Conservation (phyloP, 139 green algal species). For the Chlorella sp. region DNA sequence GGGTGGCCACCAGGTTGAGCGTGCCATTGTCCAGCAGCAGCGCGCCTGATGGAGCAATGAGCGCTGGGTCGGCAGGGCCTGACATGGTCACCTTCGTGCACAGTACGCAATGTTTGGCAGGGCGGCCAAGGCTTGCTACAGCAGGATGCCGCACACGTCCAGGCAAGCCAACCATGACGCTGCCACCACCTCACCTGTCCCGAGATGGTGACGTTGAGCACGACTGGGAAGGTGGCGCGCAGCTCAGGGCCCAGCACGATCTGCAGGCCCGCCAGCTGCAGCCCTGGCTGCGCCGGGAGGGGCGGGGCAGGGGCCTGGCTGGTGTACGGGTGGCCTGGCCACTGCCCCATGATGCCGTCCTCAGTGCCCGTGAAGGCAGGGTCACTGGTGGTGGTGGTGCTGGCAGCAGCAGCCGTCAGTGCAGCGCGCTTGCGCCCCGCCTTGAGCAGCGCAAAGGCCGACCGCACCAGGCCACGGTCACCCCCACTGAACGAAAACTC, state of each 20-base stretch:
- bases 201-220: conserved; percentile 80
- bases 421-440: conserved; percentile 31
- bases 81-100: too few relatives aligned
- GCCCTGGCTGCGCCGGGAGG: too few relatives aligned
- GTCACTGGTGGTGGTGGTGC: too few relatives aligned
- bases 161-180: not conserved
- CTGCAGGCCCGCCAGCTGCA: conserved; percentile 32
- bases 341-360: too few relatives aligned
- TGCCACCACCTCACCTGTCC: conserved; percentile 28
- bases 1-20: conserved; percentile 1
- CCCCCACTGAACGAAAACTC: not conserved
- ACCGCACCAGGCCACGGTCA: conserved; percentile 44
- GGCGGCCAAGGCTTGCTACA: too few relatives aligned
- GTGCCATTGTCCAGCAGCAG: not conserved
- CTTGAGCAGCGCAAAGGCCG: conserved; percentile 60
- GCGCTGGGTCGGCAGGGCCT: not conserved
- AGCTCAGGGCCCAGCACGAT: conserved; percentile 85
- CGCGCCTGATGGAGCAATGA: not conserved
- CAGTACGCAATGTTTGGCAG: too few relatives aligned
- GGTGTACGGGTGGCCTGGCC: too few relatives aligned
- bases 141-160: too few relatives aligned
- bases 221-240: conserved; percentile 81
- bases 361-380: too few relatives aligned
- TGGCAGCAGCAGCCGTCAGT: conserved; percentile 5
- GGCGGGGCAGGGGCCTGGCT: too few relatives aligned